A percentile compares a stretch with the other conserved stretches of the same genome.
Conservation (phyloP, 495 filamentous ascomycete species). For the Daldinia caldariorum region DNA sequence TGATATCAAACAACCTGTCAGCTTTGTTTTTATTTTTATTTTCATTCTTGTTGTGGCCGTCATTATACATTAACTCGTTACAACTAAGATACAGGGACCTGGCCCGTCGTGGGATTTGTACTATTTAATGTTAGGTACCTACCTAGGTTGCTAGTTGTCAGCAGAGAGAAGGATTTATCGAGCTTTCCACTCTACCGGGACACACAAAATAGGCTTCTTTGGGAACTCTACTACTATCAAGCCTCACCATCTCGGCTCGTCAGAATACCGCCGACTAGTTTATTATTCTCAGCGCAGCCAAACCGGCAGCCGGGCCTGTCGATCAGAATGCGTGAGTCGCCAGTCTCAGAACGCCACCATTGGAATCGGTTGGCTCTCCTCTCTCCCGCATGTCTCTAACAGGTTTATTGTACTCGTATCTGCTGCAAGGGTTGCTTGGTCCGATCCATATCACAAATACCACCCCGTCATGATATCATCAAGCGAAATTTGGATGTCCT, state of each 20-base stretch:
- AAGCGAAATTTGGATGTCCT: conserved; percentile 36
- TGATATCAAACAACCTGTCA: conserved; percentile 10
- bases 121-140: neutral
- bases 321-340: conserved; percentile 39
- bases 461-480: conserved; percentile 38
- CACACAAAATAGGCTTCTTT: conserved; percentile 14
- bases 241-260: conserved; percentile 23
- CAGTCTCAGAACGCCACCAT: conserved; percentile 29
- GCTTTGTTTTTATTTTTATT: neutral
- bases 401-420: conserved; percentile 33
- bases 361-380: conserved; percentile 24
- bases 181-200: conserved; percentile 20
- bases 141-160: no score
- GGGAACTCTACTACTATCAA: no score
- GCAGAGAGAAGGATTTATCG: neutral
- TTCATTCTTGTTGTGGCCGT: neutral
- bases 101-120: conserved; percentile 13
- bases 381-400: conserved; percentile 22
- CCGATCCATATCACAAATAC: conserved; percentile 27
- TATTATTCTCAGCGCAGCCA: conserved; percentile 18
- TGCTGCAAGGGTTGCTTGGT: conserved; percentile 32
- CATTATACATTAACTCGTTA: neutral
- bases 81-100: neutral
- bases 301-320: conserved; percentile 38
- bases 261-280: conserved; percentile 27